These are phyloP conservation scores for Cadophora sp. DNA, from an alignment of 2,329 filamentous ascomycete species.

Conservation along the genomic window DNA sequence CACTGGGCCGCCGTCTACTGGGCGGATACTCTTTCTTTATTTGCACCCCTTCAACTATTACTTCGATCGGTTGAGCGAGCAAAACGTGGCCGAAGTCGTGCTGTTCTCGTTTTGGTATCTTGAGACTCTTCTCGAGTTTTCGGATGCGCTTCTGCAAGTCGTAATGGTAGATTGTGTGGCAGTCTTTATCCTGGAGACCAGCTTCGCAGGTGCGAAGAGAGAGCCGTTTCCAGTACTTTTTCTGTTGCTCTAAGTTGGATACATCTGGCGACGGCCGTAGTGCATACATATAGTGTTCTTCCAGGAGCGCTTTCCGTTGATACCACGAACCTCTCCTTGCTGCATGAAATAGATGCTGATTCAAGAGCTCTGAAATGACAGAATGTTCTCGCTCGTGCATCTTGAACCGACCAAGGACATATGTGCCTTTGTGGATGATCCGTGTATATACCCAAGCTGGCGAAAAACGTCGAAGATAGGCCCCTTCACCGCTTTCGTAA, in stretches of 20 bases:
- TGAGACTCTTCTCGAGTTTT: conserved; percentile 86
- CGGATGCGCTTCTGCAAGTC: conserved; percentile 92
- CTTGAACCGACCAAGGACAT: conserved; percentile 82
- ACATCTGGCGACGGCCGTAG: conserved; percentile 45
- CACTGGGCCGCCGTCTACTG: conserved; percentile 33
- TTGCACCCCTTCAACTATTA: conserved; percentile 78
- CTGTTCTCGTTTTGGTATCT: conserved; percentile 82
- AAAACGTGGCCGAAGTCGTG: conserved; percentile 92
- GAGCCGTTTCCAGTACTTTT: conserved; percentile 81
- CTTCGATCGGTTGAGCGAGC: conserved; percentile 76
- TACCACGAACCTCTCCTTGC: conserved; percentile 91
- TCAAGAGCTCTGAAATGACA: conserved; percentile 76
- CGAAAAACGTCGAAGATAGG: conserved; percentile 87
- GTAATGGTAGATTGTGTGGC: conserved; percentile 92
- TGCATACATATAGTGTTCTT: conserved; percentile 91
- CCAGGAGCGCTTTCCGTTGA: conserved; percentile 89
- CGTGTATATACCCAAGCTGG: conserved; percentile 93
- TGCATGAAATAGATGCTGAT: conserved; percentile 83
- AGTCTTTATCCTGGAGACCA: conserved; percentile 85
- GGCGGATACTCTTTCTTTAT: conserved; percentile 65
- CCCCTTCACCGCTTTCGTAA: conserved; percentile 84
- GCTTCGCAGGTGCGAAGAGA: conserved; percentile 83
- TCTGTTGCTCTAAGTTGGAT: conserved; percentile 62
- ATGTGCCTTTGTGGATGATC: conserved; percentile 86
- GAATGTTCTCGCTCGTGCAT: conserved; percentile 78